Percentiles rank a stretch among this genome's conserved stretches.
These are phyloP conservation scores for Podosphaera leucotricha DNA, from an alignment of 2,329 filamentous ascomycete genomes.

Conservation along the genomic window DNA sequence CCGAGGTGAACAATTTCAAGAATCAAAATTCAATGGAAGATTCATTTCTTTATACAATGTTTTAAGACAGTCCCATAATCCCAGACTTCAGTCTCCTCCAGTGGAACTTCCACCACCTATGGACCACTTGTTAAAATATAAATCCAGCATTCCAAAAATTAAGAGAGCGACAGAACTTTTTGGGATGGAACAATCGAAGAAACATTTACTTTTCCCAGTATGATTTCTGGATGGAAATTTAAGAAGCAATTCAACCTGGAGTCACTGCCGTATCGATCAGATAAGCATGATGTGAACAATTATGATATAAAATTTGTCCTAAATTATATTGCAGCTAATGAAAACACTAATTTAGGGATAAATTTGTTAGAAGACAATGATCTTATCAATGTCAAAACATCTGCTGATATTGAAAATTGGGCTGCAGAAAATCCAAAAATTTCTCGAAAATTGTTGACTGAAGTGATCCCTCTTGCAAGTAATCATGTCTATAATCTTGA, in stretches of 20 bases:
- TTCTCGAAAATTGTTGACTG: no score
- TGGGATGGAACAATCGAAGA: neutral
- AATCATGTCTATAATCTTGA: no score
- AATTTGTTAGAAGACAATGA: neutral
- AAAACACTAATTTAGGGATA: neutral
- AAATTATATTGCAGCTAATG: neutral
- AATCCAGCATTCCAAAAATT: neutral
- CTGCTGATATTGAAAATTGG: neutral
- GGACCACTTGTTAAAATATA: neutral
- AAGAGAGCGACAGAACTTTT: neutral
- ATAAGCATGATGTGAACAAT: neutral
- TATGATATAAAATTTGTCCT: neutral
- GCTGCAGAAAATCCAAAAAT: no score
- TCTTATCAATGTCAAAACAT: neutral
- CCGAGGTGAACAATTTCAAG: neutral
- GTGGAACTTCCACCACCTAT: neutral
- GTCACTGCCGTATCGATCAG: neutral
- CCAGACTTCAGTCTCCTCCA: neutral
- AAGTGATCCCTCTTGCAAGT: no score
- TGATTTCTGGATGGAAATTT: neutral
- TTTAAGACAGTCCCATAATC: neutral
- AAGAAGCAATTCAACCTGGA: neutral
- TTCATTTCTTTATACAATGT: neutral
- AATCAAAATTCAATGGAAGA: neutral
- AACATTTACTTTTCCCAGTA: neutral